Evolutionary conservation across 139 green algal species (phyloP), one percentile per base, ranked within the genome.

Genomic region (Spirogloea muscicola): DNA sequence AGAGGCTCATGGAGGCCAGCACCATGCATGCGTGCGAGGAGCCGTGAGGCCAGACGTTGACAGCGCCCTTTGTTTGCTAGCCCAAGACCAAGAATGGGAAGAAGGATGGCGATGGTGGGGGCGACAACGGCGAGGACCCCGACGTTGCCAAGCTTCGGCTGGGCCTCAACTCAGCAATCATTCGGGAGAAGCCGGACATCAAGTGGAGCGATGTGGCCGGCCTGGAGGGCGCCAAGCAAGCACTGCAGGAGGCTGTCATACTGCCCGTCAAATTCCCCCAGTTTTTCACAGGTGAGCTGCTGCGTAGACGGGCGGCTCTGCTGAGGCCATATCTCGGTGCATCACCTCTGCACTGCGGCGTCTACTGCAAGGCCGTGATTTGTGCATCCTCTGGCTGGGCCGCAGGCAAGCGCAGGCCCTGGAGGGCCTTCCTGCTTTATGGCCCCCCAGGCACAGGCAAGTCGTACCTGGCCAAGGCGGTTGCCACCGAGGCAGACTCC

Each of bases 221-320:
- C 2, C 82, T 99, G 80, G 92, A 98, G 66, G 86, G 80, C 52
- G 95, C 95, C 4, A 99, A 99, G 79, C 95, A 97, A 42, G 84
- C 93, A 3, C 84, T 99, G 3, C 97, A 99, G 68, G 95, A 99
- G 80, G 95, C 95, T n/a, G 95, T 99, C 27, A 97, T 99, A 68
- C 86, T 99, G 68, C 95, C 95, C 2, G 92, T 99, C 49, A 98
- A 98, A 84, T 98, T 97, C 83, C 95, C 95, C n/a, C 93, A 98
- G 82, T 98, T 99, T 73, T 98, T 98, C 88, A 98, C 94, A 61
- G 74, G 74, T 77, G 38, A 16, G n/a, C n/a, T n/a, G n/a, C n/a
- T n/a, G n/a, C n/a, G n/a, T n/a, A n/a, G n/a, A n/a, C n/a, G n/a
- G n/a, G n/a, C n/a, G n/a, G n/a, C n/a, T n/a, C n/a, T n/a, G n/a